Percentiles rank a stretch among this genome's conserved stretches.
Evolutionary conservation across 2,329 filamentous ascomycete species (phyloP).

Genomic region (Fusarium miscanthi): DNA sequence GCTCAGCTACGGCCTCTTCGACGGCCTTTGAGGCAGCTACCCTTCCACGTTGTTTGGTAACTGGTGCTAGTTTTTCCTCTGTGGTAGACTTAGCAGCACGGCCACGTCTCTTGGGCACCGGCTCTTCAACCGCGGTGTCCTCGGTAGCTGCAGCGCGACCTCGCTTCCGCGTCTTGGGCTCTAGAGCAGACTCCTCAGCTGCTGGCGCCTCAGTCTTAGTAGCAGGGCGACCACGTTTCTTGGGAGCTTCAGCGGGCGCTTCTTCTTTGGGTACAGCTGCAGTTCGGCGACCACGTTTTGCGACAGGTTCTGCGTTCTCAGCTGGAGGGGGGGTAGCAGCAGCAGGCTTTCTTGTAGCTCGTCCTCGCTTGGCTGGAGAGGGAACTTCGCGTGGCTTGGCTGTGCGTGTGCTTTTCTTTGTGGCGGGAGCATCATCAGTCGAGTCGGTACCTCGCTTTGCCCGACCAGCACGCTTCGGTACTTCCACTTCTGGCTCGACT

Average conservation of each 20-base stretch:
- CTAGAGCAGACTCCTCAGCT: background rate
- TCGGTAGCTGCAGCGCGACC: constrained; percentile 21
- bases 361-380: constrained; percentile 37
- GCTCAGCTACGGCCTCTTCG: constrained; percentile 6
- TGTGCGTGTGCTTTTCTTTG: constrained; percentile 15
- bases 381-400: constrained; percentile 28
- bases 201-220: constrained; percentile 9
- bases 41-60: constrained; percentile 15
- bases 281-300: constrained; percentile 25
- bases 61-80: constrained; percentile 7
- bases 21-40: constrained; percentile 9
- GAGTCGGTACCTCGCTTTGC: background rate
- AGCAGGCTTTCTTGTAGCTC: constrained; percentile 25
- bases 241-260: constrained; percentile 11
- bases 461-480: constrained; percentile 1
- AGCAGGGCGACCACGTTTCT: constrained; percentile 38
- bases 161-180: constrained; percentile 33
- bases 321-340: constrained; percentile 4
- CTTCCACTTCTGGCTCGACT: constrained; percentile 5
- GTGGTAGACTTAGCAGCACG: constrained; percentile 12
- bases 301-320: constrained; percentile 1
- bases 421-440: background rate
- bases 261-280: constrained; percentile 10
- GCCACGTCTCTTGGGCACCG: constrained; percentile 27
- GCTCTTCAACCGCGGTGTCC: constrained; percentile 1